Evolutionary conservation across 306 rosid species (phyloP), one percentile per base, ranked within the genome.

Genomic region (Acacia acuminata): DNA sequence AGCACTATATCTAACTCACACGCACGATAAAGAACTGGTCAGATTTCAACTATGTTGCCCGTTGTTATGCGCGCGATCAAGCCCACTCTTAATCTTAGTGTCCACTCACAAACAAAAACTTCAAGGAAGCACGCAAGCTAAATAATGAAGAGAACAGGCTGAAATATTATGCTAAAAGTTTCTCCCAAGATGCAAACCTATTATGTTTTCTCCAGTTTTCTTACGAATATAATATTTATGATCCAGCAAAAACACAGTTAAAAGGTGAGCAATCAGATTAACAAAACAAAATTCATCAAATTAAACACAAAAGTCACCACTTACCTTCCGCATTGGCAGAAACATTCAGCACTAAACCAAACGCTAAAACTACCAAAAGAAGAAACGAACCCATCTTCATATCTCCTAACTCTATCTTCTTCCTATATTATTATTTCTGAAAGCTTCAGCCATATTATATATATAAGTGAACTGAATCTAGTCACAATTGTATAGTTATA

Each of bases 261-360:
- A 87, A 87, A 64, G 73, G 64, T 30, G 66, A 69, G 24, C 47
- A 71, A 76, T 55, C 73, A 82, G 76, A 87, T 85, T 65, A 78
- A 71, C 78, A 84, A 40, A 63, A 27, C 84, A 24, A 14, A 36
- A 76, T 10, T 7, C 24, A 10, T 5, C 22, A 64, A 30, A 36
- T 10, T 32, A 32, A 32, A 30, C 43, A 32, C 36, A 4, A 30
- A 30, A 20, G 24, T 24, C 27, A 24, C 8, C 5, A 70, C 75
- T 16, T 2, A 70, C 75, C 53, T 43, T 70, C 75, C 0, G 20
- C 4, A 43, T 70, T 70, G 53, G 17, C 74, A 2, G 51, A 69
- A n/a, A 20, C 50, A 7, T 2, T 4, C 0, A 22, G 51, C 2
- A 69, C 7, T 25, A 42, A 9, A 20, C 7, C 51, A n/a, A 69